Conservation (phyloP, 2,329 filamentous ascomycete species). For the Stachybotrys echinatus region DNA sequence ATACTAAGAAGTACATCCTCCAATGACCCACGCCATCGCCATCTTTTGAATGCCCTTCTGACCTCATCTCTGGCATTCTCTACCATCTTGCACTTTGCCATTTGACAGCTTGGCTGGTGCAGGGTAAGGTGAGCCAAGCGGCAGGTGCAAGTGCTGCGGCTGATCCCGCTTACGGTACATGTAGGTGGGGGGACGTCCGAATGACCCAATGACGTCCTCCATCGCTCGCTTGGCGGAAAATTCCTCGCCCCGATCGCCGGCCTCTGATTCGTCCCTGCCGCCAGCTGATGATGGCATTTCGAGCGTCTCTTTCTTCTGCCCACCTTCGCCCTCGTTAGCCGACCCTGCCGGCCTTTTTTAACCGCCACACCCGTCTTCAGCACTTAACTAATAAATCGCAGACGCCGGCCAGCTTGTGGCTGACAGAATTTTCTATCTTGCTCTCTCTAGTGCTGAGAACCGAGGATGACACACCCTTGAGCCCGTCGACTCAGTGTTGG, state of each 20-base stretch:
- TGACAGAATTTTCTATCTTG: background rate
- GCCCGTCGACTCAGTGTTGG: background rate
- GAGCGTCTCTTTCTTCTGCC: background rate
- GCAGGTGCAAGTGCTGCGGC: background rate
- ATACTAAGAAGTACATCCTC: too few species aligned
- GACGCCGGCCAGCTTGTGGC: background rate
- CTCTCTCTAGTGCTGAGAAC: background rate
- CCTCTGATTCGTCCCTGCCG: background rate
- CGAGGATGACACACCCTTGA: background rate
- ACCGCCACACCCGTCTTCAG: background rate
- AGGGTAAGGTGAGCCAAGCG: background rate
- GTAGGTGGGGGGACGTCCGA: background rate
- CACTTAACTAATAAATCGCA: background rate
- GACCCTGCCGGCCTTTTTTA: background rate
- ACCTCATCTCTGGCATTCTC: too few species aligned
- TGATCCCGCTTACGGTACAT: background rate
- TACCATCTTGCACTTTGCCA: too few species aligned
- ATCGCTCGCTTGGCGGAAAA: background rate
- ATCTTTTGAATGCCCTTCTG: too few species aligned
- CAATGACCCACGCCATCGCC: too few species aligned
- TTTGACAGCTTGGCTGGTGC: too few species aligned
- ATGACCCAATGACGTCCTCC: background rate
- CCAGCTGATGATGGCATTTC: background rate
- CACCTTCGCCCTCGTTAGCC: background rate
- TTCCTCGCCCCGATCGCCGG: background rate